Evolutionary conservation across 768 basidiomycete genomes (phyloP).

Genomic region (Suillus hirtellus): DNA sequence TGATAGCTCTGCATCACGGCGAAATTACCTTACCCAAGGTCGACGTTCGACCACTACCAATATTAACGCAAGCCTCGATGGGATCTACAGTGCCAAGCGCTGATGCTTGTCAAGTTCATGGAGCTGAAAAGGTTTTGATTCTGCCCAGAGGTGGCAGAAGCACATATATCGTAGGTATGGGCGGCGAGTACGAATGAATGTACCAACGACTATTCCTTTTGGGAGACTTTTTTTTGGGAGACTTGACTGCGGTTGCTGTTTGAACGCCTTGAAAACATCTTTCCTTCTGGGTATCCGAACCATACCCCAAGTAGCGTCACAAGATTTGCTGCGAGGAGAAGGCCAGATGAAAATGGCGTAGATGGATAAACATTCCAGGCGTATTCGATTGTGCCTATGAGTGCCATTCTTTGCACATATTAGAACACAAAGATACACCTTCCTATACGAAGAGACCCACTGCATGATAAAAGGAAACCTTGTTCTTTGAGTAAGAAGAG

Average conservation of each 20-base stretch:
- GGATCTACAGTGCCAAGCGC: constrained; percentile 60
- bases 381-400: constrained; percentile 72
- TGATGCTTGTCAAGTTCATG: constrained; percentile 84
- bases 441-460: constrained; percentile 41
- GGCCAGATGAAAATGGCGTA: constrained; percentile 60
- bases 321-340: constrained; percentile 53
- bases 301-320: constrained; percentile 57
- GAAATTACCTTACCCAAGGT: constrained; percentile 77
- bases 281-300: constrained; percentile 48
- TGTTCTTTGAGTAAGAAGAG: constrained; percentile 79
- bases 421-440: background rate
- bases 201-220: background rate
- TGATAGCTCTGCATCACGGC: constrained; percentile 89
- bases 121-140: constrained; percentile 78
- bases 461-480: constrained; percentile 60
- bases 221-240: background rate
- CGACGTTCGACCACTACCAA: constrained; percentile 57
- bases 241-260: background rate
- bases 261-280: constrained; percentile 11
- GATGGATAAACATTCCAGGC: constrained; percentile 91
- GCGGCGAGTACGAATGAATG: constrained; percentile 30
- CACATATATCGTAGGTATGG: constrained; percentile 82
- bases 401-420: constrained; percentile 47
- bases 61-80: constrained; percentile 54
- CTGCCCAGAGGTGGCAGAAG: constrained; percentile 81